Evolutionary conservation across 2,329 filamentous ascomycete genomes (phyloP).

Genomic region (Aspergillus ruber): DNA sequence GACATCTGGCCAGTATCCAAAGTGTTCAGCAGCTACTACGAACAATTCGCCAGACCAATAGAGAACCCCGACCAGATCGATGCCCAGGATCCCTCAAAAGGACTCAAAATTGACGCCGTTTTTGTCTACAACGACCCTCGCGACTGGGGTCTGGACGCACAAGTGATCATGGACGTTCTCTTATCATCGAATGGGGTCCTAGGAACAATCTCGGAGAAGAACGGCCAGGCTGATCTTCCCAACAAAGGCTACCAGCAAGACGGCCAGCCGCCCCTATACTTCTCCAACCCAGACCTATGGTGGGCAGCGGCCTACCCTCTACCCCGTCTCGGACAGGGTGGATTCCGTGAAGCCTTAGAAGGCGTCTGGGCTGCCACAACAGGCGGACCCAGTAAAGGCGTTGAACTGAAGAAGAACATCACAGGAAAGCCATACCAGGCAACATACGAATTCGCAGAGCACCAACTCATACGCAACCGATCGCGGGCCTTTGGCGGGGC

Average conservation of each 20-base stretch:
- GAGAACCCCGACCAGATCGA: conserved; percentile 31
- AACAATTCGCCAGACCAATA: conserved; percentile 34
- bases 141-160: conserved; percentile 88
- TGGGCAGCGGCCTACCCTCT: conserved; percentile 83
- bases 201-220: conserved; percentile 70
- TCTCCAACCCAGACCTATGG: conserved; percentile 82
- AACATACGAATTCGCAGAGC: conserved; percentile 82
- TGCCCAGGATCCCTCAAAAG: conserved; percentile 38
- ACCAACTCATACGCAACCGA: conserved; percentile 59
- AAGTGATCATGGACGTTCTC: conserved; percentile 76
- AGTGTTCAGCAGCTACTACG: conserved; percentile 58
- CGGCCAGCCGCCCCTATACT: conserved; percentile 73
- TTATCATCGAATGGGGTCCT: conserved; percentile 71
- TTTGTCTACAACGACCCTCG: conserved; percentile 94
- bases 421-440: conserved; percentile 75
- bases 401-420: conserved; percentile 55
- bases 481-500: conserved; percentile 39
- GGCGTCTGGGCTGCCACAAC: conserved; percentile 74
- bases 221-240: conserved; percentile 57
- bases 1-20: conserved; percentile 78
- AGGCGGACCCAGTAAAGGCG: conserved; percentile 46
- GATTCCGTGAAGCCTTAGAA: conserved; percentile 73
- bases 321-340: conserved; percentile 84
- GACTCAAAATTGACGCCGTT: conserved; percentile 77
- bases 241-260: conserved; percentile 78